Percentiles rank a stretch among this genome's conserved stretches.
Evolutionary conservation across 352 stramenopile species (phyloP).

Genomic region (Phytopythium ostracodes): DNA sequence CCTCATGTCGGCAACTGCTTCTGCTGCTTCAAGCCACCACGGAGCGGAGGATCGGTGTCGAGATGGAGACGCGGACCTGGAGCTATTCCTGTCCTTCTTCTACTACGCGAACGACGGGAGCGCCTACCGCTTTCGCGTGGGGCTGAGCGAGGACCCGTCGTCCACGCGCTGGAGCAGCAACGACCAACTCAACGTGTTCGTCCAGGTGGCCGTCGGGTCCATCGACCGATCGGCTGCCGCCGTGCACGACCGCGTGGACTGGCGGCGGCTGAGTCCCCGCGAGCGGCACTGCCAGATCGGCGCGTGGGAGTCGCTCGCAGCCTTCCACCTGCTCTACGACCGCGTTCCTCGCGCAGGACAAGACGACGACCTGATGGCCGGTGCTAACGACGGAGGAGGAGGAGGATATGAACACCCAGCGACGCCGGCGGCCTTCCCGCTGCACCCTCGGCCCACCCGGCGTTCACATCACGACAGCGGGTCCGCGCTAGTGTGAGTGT

Average conservation of each 20-base stretch:
- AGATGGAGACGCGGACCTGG: background rate
- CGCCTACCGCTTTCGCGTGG: conserved; percentile 1
- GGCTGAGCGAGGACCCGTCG: background rate
- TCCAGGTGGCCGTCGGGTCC: background rate
- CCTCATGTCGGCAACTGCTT: background rate
- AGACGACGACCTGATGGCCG: background rate
- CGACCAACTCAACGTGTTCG: background rate
- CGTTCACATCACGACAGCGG: background rate
- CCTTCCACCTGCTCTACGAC: conserved; percentile 1
- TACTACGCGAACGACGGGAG: conserved; percentile 5
- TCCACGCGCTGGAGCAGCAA: background rate
- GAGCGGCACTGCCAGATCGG: background rate
- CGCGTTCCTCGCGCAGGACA: background rate
- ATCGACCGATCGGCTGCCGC: background rate
- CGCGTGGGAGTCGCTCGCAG: background rate
- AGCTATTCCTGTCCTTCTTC: conserved; percentile 4
- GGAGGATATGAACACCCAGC: background rate
- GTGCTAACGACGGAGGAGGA: background rate
- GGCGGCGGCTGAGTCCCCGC: background rate
- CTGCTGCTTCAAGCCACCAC: background rate
- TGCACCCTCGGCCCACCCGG: too few species aligned
- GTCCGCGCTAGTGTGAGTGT: background rate
- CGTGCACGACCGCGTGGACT: background rate
- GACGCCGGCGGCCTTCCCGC: background rate
- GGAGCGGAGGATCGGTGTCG: background rate